These are phyloP conservation scores for Coemansia sp. DNA, from an alignment of 192 early-diverging fungal species.

Conservation along the genomic window DNA sequence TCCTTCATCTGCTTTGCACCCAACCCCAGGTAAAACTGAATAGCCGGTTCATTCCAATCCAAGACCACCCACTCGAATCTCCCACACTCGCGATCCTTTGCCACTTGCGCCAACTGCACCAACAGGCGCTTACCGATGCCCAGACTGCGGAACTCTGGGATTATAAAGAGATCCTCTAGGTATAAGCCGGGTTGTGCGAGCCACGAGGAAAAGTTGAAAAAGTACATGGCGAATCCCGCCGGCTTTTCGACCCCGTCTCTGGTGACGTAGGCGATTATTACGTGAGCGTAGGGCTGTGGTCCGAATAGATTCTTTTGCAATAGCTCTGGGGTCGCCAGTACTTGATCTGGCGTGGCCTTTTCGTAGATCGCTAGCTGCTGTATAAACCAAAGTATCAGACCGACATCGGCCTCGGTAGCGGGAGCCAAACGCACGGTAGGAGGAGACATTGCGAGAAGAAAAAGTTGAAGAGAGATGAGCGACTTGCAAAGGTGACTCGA, in stretches of 20 bases:
- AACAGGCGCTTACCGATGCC: slow-evolving; percentile 72
- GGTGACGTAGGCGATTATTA: slow-evolving; percentile 61
- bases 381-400: slow-evolving; percentile 69
- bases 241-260: slow-evolving; percentile 42
- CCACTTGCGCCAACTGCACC: slow-evolving; percentile 64
- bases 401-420: slow-evolving; percentile 60
- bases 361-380: slow-evolving; percentile 75
- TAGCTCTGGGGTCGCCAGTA: slow-evolving; percentile 67
- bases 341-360: slow-evolving; percentile 61
- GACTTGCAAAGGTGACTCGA: background rate
- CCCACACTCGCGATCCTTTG: slow-evolving; percentile 64
- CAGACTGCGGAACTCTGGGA: slow-evolving; percentile 58
- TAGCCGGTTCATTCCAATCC: slow-evolving; percentile 82
- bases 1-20: slow-evolving; percentile 68
- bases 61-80: slow-evolving; percentile 83
- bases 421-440: slow-evolving; percentile 24
- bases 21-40: slow-evolving; percentile 71
- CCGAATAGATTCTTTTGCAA: slow-evolving; percentile 67
- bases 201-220: slow-evolving; percentile 81
- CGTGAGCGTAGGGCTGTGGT: slow-evolving; percentile 62
- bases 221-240: slow-evolving; percentile 81
- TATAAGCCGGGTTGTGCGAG: slow-evolving; percentile 74
- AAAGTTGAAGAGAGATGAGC: background rate
- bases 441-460: background rate
- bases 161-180: slow-evolving; percentile 82